A percentile compares a stretch with the other conserved stretches of the same genome.
phyloP scores from a whole-genome alignment of 106 monocot species.

The Dioscorea zingiberensis region DNA sequence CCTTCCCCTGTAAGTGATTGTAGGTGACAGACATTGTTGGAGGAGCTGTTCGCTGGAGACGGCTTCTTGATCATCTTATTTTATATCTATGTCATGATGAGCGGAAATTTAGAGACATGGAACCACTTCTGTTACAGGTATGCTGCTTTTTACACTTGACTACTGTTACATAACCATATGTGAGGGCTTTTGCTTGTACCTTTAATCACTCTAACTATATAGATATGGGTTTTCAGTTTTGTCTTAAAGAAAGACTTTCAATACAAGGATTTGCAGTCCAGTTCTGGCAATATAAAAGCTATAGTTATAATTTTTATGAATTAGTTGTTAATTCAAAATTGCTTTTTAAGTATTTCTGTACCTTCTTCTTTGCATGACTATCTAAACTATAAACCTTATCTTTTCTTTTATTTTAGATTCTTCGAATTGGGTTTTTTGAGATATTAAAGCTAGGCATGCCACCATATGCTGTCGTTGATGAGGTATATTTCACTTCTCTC shows the following conservation, averaged over 20 bases:
- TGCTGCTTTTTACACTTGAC: not conserved
- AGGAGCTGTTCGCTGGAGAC: slow-evolving; percentile 82
- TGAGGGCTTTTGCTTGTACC: not conserved
- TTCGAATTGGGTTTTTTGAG: slow-evolving; percentile 89
- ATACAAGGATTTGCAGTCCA: no score
- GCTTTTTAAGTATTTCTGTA: not conserved
- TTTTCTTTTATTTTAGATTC: slow-evolving; percentile 51
- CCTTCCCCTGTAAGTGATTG: not conserved
- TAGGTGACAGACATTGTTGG: slow-evolving; percentile 95
- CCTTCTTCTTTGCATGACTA: not conserved
- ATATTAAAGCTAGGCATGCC: slow-evolving; percentile 86
- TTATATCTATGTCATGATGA: slow-evolving; percentile 71
- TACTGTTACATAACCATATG: not conserved
- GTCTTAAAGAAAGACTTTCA: no score
- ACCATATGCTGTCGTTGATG: slow-evolving; percentile 87
- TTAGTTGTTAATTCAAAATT: not conserved
- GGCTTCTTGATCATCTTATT: slow-evolving; percentile 93
- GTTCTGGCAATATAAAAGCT: not conserved
- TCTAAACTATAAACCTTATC: not conserved
- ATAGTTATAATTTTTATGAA: not conserved
- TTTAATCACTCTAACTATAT: not conserved
- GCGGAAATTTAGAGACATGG: slow-evolving; percentile 72
- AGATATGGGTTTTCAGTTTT: not conserved
- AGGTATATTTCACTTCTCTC: slow-evolving; percentile 40
- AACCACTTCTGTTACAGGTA: slow-evolving; percentile 96